These are phyloP conservation scores for Puya raimondii DNA, from an alignment of 176 grass and related monocot genomes.

Conservation along the genomic window DNA sequence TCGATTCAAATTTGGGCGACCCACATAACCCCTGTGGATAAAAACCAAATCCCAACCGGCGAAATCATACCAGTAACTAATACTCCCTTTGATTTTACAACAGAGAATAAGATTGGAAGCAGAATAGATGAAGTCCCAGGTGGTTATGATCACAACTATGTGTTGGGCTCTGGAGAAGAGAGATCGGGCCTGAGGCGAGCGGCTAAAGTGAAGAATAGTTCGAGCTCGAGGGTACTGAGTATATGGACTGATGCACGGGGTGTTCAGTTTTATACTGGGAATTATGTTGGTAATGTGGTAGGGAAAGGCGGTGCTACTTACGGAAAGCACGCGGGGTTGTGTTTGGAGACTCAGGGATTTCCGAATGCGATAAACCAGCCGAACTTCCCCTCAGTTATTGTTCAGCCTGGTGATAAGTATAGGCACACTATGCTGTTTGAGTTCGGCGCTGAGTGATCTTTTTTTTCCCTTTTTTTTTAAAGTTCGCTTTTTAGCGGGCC, in stretches of 20 bases:
- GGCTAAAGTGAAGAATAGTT: conserved; percentile 51
- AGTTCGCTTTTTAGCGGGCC: background rate
- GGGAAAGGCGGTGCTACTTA: conserved; percentile 66
- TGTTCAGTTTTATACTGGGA: conserved; percentile 83
- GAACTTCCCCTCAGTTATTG: conserved; percentile 54
- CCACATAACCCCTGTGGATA: conserved; percentile 63
- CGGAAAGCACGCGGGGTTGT: conserved; percentile 53
- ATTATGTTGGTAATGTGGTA: conserved; percentile 48
- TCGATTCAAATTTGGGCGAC: conserved; percentile 53
- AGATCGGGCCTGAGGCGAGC: conserved; percentile 62
- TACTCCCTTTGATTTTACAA: conserved; percentile 63
- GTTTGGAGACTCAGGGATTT: conserved; percentile 94
- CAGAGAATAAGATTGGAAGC: conserved; percentile 44
- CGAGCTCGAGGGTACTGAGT: conserved; percentile 33
- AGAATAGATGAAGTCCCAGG: conserved; percentile 38
- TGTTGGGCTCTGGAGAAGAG: conserved; percentile 47
- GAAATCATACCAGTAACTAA: conserved; percentile 48
- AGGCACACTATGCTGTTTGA: conserved; percentile 69
- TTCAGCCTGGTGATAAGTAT: conserved; percentile 70
- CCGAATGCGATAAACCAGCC: conserved; percentile 75
- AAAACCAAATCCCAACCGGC: conserved; percentile 57
- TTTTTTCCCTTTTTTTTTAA: background rate
- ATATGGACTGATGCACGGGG: conserved; percentile 67
- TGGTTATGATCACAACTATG: conserved; percentile 62
- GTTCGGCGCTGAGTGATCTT: conserved; percentile 34